Percentiles rank a stretch among this genome's conserved stretches.
These are phyloP conservation scores for Citrus reticulata DNA, from an alignment of 345 rosid genomes.

Conservation along the genomic window DNA sequence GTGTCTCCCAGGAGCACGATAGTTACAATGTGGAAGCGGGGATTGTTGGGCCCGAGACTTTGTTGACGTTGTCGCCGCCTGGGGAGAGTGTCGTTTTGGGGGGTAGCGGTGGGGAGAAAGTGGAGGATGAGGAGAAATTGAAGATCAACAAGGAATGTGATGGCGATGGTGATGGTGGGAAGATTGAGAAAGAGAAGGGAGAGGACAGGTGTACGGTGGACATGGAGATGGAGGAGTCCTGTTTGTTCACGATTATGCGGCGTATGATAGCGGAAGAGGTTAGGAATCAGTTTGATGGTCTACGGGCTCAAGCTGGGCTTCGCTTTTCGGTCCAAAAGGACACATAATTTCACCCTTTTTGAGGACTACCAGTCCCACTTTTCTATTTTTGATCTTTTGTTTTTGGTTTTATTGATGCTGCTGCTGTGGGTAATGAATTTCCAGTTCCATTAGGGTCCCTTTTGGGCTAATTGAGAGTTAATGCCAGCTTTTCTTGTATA, in stretches of 20 bases:
- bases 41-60: conserved; percentile 29
- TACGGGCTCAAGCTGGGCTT: conserved; percentile 16
- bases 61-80: conserved; percentile 44
- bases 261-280: conserved; percentile 57
- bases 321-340: not conserved
- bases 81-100: conserved; percentile 23
- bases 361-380: not conserved
- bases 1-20: conserved; percentile 12
- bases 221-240: conserved; percentile 32
- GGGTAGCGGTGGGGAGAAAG: not conserved
- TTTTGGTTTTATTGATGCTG: not conserved
- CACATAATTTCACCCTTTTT: not conserved
- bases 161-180: not conserved
- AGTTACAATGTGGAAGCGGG: conserved; percentile 4
- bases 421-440: not conserved
- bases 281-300: conserved; percentile 38
- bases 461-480: not conserved
- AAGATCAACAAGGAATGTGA: not conserved
- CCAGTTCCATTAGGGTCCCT: not conserved
- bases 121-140: conserved; percentile 3
- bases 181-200: not conserved
- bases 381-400: not conserved
- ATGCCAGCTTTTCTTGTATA: not conserved
- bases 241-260: conserved; percentile 41
- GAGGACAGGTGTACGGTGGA: not conserved